Percentiles rank a stretch among this genome's conserved stretches.
Conservation (phyloP, 805 yeast species). For the Ogataea thermomethanolica region DNA sequence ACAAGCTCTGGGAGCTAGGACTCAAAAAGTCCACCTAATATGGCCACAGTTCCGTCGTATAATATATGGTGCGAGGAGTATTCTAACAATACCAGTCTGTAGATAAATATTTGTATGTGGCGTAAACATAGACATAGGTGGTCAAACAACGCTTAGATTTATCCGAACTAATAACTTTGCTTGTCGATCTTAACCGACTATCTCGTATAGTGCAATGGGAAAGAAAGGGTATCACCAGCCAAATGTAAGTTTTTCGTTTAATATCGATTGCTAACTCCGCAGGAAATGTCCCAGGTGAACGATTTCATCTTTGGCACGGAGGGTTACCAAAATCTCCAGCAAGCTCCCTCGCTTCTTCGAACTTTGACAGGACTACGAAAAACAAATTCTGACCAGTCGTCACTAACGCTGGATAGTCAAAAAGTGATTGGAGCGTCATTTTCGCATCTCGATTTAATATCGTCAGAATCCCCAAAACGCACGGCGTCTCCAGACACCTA, state of each 20-base stretch:
- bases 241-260: slow-evolving; percentile 21
- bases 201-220: slow-evolving; percentile 19
- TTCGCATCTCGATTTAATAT: slow-evolving; percentile 47
- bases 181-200: not conserved
- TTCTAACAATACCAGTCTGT: not conserved
- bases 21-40: slow-evolving; percentile 14
- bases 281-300: slow-evolving; percentile 31
- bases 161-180: not conserved
- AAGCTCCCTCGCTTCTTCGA: slow-evolving; percentile 24
- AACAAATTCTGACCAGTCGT: slow-evolving; percentile 14
- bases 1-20: slow-evolving; percentile 59
- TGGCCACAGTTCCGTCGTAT: not conserved
- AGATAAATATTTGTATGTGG: slow-evolving; percentile 6
- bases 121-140: slow-evolving; percentile 8
- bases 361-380: slow-evolving; percentile 22
- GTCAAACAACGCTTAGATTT: slow-evolving; percentile 2
- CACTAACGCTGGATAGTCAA: slow-evolving; percentile 11
- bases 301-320: slow-evolving; percentile 28
- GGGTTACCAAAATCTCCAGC: slow-evolving; percentile 20
- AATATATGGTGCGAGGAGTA: slow-evolving; percentile 3
- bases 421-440: slow-evolving; percentile 54
- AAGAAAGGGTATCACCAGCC: slow-evolving; percentile 35
- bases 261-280: slow-evolving; percentile 1
- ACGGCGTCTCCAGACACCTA: slow-evolving; percentile 20
- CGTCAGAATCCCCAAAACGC: slow-evolving; percentile 15